Percentiles rank a stretch among this genome's conserved stretches.
These are phyloP conservation scores for Urtica urens DNA, from an alignment of 306 rosid genomes.

Conservation along the genomic window DNA sequence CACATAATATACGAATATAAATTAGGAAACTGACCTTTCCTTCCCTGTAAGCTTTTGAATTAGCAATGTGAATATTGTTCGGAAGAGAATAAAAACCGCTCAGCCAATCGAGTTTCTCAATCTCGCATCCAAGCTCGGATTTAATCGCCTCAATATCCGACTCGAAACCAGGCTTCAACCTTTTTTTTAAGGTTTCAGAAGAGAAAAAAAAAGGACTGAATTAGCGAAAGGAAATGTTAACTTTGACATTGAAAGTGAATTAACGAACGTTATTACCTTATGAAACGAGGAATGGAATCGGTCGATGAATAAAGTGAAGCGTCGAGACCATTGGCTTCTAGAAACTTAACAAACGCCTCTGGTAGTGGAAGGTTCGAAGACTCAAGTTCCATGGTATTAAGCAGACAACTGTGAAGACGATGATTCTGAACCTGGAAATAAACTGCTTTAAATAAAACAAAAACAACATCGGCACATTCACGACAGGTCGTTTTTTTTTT, in stretches of 20 bases:
- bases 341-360: slow-evolving; percentile 49
- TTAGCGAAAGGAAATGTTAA: neutral
- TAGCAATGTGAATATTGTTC: slow-evolving; percentile 53
- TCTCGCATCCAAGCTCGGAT: slow-evolving; percentile 48
- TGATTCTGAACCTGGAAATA: too few relatives aligned
- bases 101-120: slow-evolving; percentile 55
- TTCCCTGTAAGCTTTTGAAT: slow-evolving; percentile 48
- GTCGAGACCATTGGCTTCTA: slow-evolving; percentile 53
- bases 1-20: neutral
- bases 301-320: slow-evolving; percentile 51
- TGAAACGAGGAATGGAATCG: slow-evolving; percentile 68
- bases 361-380: slow-evolving; percentile 36
- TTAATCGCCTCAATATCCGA: slow-evolving; percentile 49
- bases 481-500: too few relatives aligned
- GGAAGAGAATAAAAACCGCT: slow-evolving; percentile 66
- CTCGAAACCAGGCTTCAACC: slow-evolving; percentile 73
- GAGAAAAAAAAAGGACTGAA: neutral
- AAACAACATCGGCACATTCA: too few relatives aligned
- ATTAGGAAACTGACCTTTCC: slow-evolving; percentile 47
- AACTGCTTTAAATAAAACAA: too few relatives aligned
- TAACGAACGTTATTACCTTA: slow-evolving; percentile 33
- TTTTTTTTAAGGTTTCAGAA: too few relatives aligned
- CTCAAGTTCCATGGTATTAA: slow-evolving; percentile 26
- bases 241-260: neutral
- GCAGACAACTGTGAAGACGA: too few relatives aligned